Percentiles rank a stretch among this genome's conserved stretches.
phyloP scores from a whole-genome alignment of 2,329 filamentous ascomycete genomes.

The Pyricularia sp. region DNA sequence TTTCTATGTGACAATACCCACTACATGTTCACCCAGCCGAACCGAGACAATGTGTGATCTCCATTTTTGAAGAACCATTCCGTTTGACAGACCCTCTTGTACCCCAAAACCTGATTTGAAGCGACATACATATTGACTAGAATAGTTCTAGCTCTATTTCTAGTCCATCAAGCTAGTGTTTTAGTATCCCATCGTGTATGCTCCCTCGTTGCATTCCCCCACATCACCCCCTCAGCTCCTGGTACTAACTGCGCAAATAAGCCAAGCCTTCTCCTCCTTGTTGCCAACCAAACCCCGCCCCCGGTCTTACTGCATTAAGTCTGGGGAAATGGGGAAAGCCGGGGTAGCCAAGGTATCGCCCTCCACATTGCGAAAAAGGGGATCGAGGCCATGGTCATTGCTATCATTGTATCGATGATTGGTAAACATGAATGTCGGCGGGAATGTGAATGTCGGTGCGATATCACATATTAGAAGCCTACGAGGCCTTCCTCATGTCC shows the following conservation, averaged over 20 bases:
- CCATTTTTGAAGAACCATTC: too few species aligned
- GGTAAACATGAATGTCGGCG: neutral
- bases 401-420: neutral
- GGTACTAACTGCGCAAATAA: neutral
- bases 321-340: neutral
- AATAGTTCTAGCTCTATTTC: too few species aligned
- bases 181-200: too few species aligned
- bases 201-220: neutral
- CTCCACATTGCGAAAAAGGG: neutral
- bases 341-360: neutral
- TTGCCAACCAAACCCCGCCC: neutral
- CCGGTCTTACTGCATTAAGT: neutral
- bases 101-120: neutral
- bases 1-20: too few species aligned
- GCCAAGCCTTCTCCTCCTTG: neutral
- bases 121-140: neutral
- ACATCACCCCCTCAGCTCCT: neutral
- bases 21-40: too few species aligned
- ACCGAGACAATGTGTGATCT: too few species aligned
- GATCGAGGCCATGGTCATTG: neutral
- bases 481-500: neutral
- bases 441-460: too few species aligned
- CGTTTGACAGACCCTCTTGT: too few species aligned
- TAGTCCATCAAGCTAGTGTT: too few species aligned
- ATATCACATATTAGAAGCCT: neutral